These are phyloP conservation scores for Clohesyomyces aquaticus DNA, from an alignment of 495 filamentous ascomycete species.

Conservation along the genomic window DNA sequence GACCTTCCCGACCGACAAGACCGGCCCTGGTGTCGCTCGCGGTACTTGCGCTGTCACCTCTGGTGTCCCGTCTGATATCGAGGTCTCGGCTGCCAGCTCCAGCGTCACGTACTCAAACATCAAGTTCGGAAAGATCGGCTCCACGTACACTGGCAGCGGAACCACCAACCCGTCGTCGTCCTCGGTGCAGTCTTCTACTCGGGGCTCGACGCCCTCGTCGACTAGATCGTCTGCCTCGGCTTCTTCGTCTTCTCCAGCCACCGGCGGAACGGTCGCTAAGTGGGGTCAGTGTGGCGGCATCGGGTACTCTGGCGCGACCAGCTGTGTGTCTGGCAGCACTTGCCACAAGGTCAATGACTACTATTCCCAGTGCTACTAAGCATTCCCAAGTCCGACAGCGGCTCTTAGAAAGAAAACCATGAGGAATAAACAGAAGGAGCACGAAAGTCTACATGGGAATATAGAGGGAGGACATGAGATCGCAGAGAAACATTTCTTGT, in stretches of 20 bases:
- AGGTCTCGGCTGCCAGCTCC: constrained; percentile 56
- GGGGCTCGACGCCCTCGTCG: background rate
- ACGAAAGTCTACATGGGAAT: background rate
- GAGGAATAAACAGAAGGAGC: background rate
- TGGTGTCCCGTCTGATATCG: constrained; percentile 62
- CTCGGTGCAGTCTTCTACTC: constrained; percentile 4
- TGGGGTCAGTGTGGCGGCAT: constrained; percentile 37
- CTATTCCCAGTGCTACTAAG: constrained; percentile 38
- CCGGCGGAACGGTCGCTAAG: constrained; percentile 19
- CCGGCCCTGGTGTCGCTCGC: constrained; percentile 66
- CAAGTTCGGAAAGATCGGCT: constrained; percentile 4
- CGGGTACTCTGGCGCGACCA: constrained; percentile 27
- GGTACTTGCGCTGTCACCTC: constrained; percentile 66
- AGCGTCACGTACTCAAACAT: constrained; percentile 54
- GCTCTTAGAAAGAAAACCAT: background rate
- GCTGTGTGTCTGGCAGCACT: constrained; percentile 23
- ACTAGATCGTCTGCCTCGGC: background rate
- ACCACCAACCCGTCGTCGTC: too few species aligned
- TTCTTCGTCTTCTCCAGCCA: background rate
- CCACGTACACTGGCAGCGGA: constrained; percentile 4
- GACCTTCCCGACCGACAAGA: constrained; percentile 64
- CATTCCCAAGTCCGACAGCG: too few species aligned
- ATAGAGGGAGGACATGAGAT: background rate
- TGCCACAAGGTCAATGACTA: constrained; percentile 32
- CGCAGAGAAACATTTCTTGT: too few species aligned